These are phyloP conservation scores for Pythium pectinolyticum DNA, from an alignment of 352 stramenopile species.

Conservation along the genomic window DNA sequence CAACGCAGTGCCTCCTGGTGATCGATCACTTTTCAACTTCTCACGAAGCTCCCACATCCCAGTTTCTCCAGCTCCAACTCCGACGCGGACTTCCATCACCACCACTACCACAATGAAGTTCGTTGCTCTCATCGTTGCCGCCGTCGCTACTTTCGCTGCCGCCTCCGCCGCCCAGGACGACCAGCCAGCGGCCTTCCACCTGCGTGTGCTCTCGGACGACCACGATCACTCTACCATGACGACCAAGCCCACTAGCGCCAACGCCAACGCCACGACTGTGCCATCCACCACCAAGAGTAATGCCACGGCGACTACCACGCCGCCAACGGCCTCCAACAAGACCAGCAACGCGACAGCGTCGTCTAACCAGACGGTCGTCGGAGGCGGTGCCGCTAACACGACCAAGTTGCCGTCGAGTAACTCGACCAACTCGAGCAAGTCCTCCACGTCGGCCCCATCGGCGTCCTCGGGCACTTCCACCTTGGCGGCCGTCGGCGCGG, in stretches of 20 bases:
- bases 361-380: no score
- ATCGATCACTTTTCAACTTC: background rate
- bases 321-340: background rate
- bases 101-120: background rate
- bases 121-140: background rate
- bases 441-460: no score
- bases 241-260: background rate
- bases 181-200: background rate
- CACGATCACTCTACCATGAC: background rate
- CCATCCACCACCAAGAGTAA: background rate
- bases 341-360: background rate
- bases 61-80: background rate
- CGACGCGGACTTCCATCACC: no score
- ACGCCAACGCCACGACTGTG: background rate
- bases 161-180: background rate
- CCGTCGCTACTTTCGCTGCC: background rate
- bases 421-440: no score
- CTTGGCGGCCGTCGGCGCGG: background rate
- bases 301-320: background rate
- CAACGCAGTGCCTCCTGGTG: no score
- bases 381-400: no score
- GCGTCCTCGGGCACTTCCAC: background rate
- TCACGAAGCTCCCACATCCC: background rate
- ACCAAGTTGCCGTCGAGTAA: background rate
- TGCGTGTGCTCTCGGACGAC: no score